Percentiles rank a stretch among this genome's conserved stretches.
These are phyloP conservation scores for Neurospora sp. DNA, from an alignment of 495 filamentous ascomycete species.

Conservation along the genomic window DNA sequence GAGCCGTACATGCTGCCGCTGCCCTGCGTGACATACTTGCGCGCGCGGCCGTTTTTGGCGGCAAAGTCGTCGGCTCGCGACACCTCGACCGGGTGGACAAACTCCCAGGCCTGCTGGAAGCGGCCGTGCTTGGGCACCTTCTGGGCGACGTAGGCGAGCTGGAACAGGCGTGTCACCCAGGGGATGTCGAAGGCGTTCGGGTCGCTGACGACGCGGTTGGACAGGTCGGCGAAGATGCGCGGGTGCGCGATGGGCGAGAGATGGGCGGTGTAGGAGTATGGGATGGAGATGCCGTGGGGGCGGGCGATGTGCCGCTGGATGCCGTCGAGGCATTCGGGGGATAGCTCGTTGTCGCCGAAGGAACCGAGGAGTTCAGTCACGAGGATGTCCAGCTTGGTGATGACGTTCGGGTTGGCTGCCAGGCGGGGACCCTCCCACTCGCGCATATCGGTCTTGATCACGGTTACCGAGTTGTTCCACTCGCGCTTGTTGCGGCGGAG, in stretches of 20 bases:
- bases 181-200: slow-evolving; percentile 74
- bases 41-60: slow-evolving; percentile 37
- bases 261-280: slow-evolving; percentile 82
- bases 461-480: slow-evolving; percentile 66
- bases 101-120: slow-evolving; percentile 64
- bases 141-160: slow-evolving; percentile 67
- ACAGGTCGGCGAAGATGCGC: slow-evolving; percentile 71
- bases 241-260: slow-evolving; percentile 86
- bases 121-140: slow-evolving; percentile 42
- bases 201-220: slow-evolving; percentile 45
- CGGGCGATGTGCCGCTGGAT: slow-evolving; percentile 72
- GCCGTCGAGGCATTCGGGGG: slow-evolving; percentile 53
- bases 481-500: slow-evolving; percentile 69
- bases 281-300: slow-evolving; percentile 82
- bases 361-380: slow-evolving; percentile 90
- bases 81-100: slow-evolving; percentile 42
- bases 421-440: slow-evolving; percentile 72
- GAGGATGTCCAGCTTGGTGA: slow-evolving; percentile 75
- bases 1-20: slow-evolving; percentile 51
- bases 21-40: slow-evolving; percentile 31
- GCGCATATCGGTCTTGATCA: slow-evolving; percentile 96
- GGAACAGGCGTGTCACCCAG: slow-evolving; percentile 88
- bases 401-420: slow-evolving; percentile 8
- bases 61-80: slow-evolving; percentile 46
- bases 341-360: slow-evolving; percentile 85